These are phyloP conservation scores for Durio zibethinus DNA, from an alignment of 345 rosid genomes.

Conservation along the genomic window DNA sequence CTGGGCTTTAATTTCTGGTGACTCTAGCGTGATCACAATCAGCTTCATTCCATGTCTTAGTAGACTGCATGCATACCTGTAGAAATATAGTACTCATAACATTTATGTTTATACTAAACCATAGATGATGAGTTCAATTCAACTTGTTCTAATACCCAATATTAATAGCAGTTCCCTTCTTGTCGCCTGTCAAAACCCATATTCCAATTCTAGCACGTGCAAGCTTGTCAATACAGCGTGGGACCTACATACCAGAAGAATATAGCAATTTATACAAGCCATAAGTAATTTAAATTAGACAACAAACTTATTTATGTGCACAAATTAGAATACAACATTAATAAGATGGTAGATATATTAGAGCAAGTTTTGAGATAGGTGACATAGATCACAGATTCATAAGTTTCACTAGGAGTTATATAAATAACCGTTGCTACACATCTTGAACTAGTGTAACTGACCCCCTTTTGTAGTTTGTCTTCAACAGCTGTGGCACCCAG, in stretches of 20 bases:
- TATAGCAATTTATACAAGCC: neutral
- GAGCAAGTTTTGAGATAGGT: neutral
- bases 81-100: constrained; percentile 12
- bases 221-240: constrained; percentile 69
- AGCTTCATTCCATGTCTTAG: constrained; percentile 66
- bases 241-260: constrained; percentile 48
- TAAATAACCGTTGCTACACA: constrained; percentile 1
- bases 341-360: neutral
- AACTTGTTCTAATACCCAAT: constrained; percentile 58
- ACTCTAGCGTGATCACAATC: constrained; percentile 64
- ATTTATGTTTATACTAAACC: constrained; percentile 9
- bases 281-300: constrained; percentile 6
- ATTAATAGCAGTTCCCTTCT: constrained; percentile 86
- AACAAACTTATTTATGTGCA: neutral
- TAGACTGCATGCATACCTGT: constrained; percentile 81
- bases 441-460: constrained; percentile 24
- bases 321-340: neutral
- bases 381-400: too few species aligned
- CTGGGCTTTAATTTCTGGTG: constrained; percentile 49
- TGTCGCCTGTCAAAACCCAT: constrained; percentile 95
- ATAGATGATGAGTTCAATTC: neutral
- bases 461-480: constrained; percentile 91
- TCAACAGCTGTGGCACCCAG: constrained; percentile 96
- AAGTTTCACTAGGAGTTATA: neutral
- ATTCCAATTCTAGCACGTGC: constrained; percentile 70